These are phyloP conservation scores for Moricandia arvensis DNA, from an alignment of 345 rosid genomes.

Conservation along the genomic window DNA sequence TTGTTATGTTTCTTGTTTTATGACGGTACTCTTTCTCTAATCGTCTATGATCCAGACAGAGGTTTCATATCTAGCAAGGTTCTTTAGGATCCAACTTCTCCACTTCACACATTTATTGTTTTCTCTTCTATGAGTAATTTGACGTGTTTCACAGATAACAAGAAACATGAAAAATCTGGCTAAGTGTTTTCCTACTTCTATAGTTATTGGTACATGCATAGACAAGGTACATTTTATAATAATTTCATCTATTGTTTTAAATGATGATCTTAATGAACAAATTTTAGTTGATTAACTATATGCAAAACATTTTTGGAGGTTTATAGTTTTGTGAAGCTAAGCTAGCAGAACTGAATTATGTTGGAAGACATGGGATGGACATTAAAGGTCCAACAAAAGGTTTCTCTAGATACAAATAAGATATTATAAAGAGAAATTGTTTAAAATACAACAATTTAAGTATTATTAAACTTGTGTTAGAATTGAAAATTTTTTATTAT, in stretches of 20 bases:
- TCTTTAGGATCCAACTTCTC: neutral
- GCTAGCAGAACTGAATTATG: neutral
- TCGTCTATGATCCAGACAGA: constrained; percentile 76
- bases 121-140: too few relatives aligned
- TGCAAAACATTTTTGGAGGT: neutral
- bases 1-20: constrained; percentile 78
- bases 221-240: neutral
- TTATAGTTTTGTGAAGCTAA: neutral
- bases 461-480: too few relatives aligned
- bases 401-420: neutral
- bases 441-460: too few relatives aligned
- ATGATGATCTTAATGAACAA: neutral
- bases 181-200: neutral
- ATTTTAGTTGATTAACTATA: too few relatives aligned
- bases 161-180: neutral
- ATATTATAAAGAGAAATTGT: too few relatives aligned
- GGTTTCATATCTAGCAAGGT: constrained; percentile 43
- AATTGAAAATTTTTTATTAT: too few relatives aligned
- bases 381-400: neutral
- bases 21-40: constrained; percentile 94
- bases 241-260: neutral
- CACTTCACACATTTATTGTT: neutral
- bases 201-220: neutral
- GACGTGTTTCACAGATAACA: neutral
- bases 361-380: neutral